Evolutionary conservation across 345 rosid species (phyloP), one percentile per base, ranked within the genome.

Genomic region (Populus deltoides): DNA sequence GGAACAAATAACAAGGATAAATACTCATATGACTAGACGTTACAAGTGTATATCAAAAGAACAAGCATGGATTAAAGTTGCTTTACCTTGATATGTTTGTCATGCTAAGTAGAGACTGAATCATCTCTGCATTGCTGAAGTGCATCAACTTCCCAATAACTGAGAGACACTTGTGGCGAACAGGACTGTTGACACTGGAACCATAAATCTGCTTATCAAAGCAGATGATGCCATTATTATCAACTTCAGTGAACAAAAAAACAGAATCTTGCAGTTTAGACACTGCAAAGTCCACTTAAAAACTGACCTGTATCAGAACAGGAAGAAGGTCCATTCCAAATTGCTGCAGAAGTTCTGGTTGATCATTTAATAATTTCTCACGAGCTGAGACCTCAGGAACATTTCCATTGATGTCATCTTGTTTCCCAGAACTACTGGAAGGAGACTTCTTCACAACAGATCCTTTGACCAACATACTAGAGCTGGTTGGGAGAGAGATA

Each of bases 291-390:
- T 59, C 13, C 53, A 51, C 65, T 10, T 13, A 68, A 81, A 83
- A 80, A 72, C 66, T 69, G 70, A 92, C 99, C 97, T 94, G 99
- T 81, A 97, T 88, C 75, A 97, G 68, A 83, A 97, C 97, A 82
- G 99, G 98, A 83, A 97, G 99, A 66, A 97, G 91, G 85, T 94
- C 97, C 91, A 91, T 87, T 66, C 97, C 98, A 85, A 97, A 97
- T 85, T 97, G 97, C 88, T 87, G 92, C 76, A 97, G 81, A 82
- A 97, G 96, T 79, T 91, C 96, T 43, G 99, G 99, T 77, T 94
- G 99, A 81, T 92, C 97, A 72, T 81, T 86, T 61, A 97, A 86
- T 73, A 97, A 81, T 80, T 90, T 91, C 85, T 97, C 98, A 24
- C 97, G 90, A 49, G 99, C 89, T 68, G 97, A 92, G 78, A 89